These are phyloP conservation scores for Allomyces macrogynus DNA, from an alignment of 192 early-diverging fungal genomes.

Conservation along the genomic window DNA sequence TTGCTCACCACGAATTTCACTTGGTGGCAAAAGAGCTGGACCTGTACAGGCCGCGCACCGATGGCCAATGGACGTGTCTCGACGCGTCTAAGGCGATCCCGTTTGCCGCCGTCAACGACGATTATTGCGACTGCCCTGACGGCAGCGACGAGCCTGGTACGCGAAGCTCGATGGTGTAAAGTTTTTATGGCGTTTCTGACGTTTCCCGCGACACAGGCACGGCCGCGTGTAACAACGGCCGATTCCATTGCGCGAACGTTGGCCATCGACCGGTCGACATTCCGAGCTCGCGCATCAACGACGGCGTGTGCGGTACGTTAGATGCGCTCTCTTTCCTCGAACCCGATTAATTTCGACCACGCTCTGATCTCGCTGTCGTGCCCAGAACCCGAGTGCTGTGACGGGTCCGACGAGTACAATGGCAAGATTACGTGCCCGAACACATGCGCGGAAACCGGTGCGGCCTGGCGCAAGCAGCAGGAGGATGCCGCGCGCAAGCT, in stretches of 20 bases:
- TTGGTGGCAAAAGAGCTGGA: neutral
- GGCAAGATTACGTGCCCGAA: conserved; percentile 44
- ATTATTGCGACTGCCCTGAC: conserved; percentile 93
- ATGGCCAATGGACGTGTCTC: conserved; percentile 38
- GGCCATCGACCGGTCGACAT: conserved; percentile 52
- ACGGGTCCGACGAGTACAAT: conserved; percentile 74
- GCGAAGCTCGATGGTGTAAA: neutral
- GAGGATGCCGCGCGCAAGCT: conserved; percentile 8
- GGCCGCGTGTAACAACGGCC: conserved; percentile 60
- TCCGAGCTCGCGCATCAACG: conserved; percentile 56
- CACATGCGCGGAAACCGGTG: conserved; percentile 44
- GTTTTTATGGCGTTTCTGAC: neutral
- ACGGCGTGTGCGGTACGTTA: conserved; percentile 67
- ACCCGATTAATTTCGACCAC: neutral
- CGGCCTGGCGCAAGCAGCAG: conserved; percentile 15
- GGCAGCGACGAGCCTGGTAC: conserved; percentile 85
- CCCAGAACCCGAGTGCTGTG: conserved; percentile 70
- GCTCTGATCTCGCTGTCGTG: neutral
- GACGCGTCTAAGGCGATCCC: conserved; percentile 50
- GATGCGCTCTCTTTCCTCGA: neutral
- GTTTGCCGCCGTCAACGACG: conserved; percentile 66
- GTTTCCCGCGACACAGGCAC: conserved; percentile 36
- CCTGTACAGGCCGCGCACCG: neutral
- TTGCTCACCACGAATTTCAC: no score
- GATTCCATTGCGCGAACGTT: conserved; percentile 64